Evolutionary conservation across 1,284 basidiomycete genomes (phyloP).

Genomic region (Fomitiporia mediterranea): DNA sequence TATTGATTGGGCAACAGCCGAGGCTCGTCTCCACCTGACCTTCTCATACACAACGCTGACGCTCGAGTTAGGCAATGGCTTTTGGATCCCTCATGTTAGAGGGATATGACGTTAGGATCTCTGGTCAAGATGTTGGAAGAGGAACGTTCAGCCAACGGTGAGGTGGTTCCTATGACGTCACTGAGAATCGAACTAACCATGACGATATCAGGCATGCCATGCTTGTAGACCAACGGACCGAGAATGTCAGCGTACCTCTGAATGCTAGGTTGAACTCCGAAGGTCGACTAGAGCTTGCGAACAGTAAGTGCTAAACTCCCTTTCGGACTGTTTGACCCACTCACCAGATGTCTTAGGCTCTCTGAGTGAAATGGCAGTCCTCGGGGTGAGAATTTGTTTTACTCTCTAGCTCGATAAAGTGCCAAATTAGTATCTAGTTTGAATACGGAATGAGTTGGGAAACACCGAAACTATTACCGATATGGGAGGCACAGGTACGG

Average conservation of each 20-base stretch:
- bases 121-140: conserved; percentile 86
- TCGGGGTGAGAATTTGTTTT: conserved; percentile 53
- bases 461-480: conserved; percentile 69
- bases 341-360: conserved; percentile 50
- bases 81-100: conserved; percentile 81
- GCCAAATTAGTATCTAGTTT: conserved; percentile 44
- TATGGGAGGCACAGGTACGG: conserved; percentile 84
- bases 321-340: neutral
- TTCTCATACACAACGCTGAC: neutral
- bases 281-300: conserved; percentile 80
- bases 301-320: conserved; percentile 53
- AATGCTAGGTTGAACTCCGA: conserved; percentile 59
- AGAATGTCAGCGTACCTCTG: conserved; percentile 72
- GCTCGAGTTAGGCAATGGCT: conserved; percentile 59
- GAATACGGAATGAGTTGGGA: conserved; percentile 90
- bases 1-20: conserved; percentile 85
- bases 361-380: conserved; percentile 80
- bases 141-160: conserved; percentile 87
- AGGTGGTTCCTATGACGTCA: conserved; percentile 14
- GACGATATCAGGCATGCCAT: conserved; percentile 65
- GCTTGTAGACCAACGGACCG: conserved; percentile 82
- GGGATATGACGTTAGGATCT: conserved; percentile 77
- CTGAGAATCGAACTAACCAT: neutral
- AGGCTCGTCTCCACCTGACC: conserved; percentile 42
- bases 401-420: conserved; percentile 9